Evolutionary conservation across 495 filamentous ascomycete species (phyloP).

Genomic region (Beverwykella pulmonaria): DNA sequence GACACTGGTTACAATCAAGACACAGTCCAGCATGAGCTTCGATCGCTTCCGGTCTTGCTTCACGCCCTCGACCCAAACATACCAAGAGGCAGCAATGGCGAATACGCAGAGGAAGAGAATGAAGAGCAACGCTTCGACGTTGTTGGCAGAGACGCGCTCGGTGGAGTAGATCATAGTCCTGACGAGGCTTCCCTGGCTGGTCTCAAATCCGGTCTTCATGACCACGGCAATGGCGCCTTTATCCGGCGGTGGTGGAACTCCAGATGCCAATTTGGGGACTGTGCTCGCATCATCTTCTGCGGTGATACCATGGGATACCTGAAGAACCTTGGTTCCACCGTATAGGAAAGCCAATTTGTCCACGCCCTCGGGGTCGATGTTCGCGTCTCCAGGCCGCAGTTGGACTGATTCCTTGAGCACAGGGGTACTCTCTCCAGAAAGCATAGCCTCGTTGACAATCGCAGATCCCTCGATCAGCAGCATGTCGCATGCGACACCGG

Average conservation of each 20-base stretch:
- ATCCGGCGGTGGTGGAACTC: constrained; percentile 78
- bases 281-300: constrained; percentile 70
- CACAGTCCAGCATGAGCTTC: constrained; percentile 94
- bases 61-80: constrained; percentile 98
- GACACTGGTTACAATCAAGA: constrained; percentile 95
- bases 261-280: constrained; percentile 63
- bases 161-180: constrained; percentile 99
- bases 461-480: constrained; percentile 89
- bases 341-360: constrained; percentile 97
- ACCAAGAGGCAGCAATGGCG: constrained; percentile 98
- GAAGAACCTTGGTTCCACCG: constrained; percentile 95
- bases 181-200: constrained; percentile 94
- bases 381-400: constrained; percentile 81
- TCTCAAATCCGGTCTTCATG: constrained; percentile 97
- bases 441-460: constrained; percentile 99
- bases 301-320: constrained; percentile 79
- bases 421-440: constrained; percentile 96
- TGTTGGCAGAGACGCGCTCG: constrained; percentile 96
- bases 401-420: constrained; percentile 95
- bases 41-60: constrained; percentile 89
- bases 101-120: constrained; percentile 97
- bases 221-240: constrained; percentile 93
- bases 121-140: constrained; percentile 90
- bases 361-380: constrained; percentile 83
- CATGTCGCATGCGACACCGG: constrained; percentile 97